A percentile compares a stretch with the other conserved stretches of the same genome.
Evolutionary conservation across 768 basidiomycete genomes (phyloP).

Genomic region (Lentinula edodes): DNA sequence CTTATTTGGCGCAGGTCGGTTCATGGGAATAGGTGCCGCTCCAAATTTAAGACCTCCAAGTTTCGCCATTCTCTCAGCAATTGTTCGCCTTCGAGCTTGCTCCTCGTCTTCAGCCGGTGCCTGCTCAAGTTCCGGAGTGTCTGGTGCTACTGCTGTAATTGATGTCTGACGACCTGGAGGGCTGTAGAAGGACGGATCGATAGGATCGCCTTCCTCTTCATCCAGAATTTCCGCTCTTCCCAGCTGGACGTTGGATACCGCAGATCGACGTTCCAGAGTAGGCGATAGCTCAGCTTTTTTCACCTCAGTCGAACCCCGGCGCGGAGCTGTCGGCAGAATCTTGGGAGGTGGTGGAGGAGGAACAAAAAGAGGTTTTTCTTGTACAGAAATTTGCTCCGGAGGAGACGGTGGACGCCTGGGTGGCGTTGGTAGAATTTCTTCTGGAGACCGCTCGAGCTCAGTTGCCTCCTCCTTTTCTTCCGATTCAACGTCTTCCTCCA

Average conservation of each 20-base stretch:
- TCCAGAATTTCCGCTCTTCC: slow-evolving; percentile 41
- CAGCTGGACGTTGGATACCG: slow-evolving; percentile 3
- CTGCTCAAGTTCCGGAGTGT: slow-evolving; percentile 12
- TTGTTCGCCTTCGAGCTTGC: slow-evolving; percentile 56
- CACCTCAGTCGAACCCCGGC: background rate
- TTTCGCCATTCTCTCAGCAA: slow-evolving; percentile 94
- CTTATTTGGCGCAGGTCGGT: slow-evolving; percentile 29
- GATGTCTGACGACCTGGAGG: slow-evolving; percentile 33
- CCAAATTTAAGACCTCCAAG: slow-evolving; percentile 84
- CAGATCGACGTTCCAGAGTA: background rate
- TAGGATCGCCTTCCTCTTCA: slow-evolving; percentile 66
- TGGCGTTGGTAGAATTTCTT: slow-evolving; percentile 7
- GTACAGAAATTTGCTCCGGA: background rate
- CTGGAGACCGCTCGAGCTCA: background rate
- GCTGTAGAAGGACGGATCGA: slow-evolving; percentile 59
- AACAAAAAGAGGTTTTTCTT: slow-evolving; percentile 10
- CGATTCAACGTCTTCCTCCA: background rate
- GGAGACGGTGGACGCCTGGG: background rate
- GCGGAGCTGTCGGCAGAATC: slow-evolving; percentile 9
- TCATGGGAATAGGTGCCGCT: slow-evolving; percentile 45
- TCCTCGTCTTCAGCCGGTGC: slow-evolving; percentile 35
- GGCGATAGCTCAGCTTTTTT: background rate
- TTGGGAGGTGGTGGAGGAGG: slow-evolving; percentile 18
- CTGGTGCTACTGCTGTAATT: slow-evolving; percentile 9
- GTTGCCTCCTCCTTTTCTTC: background rate